Evolutionary conservation across 2,329 filamentous ascomycete genomes (phyloP), one percentile per base, ranked within the genome.

Genomic region (Zymoseptoria ardabiliae): DNA sequence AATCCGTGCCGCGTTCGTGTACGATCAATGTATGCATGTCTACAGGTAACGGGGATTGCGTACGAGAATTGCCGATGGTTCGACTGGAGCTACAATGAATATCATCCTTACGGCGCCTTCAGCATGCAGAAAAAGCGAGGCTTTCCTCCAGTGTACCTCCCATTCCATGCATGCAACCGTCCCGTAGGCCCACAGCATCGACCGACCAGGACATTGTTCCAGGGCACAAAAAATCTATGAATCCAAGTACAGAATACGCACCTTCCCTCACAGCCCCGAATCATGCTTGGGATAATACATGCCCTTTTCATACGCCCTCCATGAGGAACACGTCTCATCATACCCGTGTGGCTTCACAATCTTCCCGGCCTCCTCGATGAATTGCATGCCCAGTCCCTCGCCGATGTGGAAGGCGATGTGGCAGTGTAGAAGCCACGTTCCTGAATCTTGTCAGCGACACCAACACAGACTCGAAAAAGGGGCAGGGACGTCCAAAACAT

Each of bases 311-410:
- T 77, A 76, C 19, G 67, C 66, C 51, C 71, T 64, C 71, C 73
- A 77, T 19, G 70, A 69, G 20, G 65, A 63, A 57, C 71, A 73
- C 4, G 68, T 69, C 13, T 68, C 65, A 11, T 69, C 64, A 55
- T 72, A 65, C 10, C 65, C 64, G 22, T 66, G 65, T 2, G 71
- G 71, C n/a, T 70, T 58, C 0, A 48, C 57, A 55, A 77, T 74
- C 54, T 70, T 60, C 21, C 68, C 66, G 58, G 70, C 67, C 35
- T 74, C 66, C 66, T 81, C 82, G 9, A 84, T 63, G 65, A 84
- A 82, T 67, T 84, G 79, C 35, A 83, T 71, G 6, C 75, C 77
- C 19, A 87, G 74, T 28, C 83, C 84, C 74, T 82, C 81, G 68
- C 78, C 78, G 20, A 85, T 79, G 66, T 87, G 84, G 83, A 81